Conservation (phyloP, 2,329 filamentous ascomycete species). For the Cercospora zeina region DNA sequence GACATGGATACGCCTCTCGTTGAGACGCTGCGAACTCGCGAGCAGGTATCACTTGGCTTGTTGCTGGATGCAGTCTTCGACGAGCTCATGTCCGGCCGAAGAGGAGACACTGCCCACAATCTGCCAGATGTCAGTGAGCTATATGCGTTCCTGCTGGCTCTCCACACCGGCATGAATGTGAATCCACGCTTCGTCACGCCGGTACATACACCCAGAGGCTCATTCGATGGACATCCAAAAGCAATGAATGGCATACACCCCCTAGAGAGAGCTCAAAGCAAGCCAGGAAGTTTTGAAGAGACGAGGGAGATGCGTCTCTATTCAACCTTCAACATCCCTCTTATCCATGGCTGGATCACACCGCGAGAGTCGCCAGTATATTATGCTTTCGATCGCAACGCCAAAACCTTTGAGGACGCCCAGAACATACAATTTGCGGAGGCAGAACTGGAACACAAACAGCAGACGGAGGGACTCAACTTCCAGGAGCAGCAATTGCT, state of each 20-base stretch:
- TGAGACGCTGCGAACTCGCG: conserved; percentile 73
- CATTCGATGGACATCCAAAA: conserved; percentile 31
- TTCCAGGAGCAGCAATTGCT: conserved; percentile 75
- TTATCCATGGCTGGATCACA: conserved; percentile 93
- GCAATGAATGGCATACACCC: conserved; percentile 43
- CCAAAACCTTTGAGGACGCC: conserved; percentile 85
- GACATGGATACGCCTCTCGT: conserved; percentile 69
- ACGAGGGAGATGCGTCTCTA: conserved; percentile 90
- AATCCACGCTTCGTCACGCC: conserved; percentile 80
- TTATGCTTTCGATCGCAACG: conserved; percentile 69
- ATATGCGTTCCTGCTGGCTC: conserved; percentile 79
- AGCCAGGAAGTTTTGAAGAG: conserved; percentile 77
- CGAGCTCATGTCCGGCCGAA: conserved; percentile 78
- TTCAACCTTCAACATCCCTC: conserved; percentile 79
- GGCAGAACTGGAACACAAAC: conserved; percentile 81
- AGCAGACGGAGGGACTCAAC: conserved; percentile 64
- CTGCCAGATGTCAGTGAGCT: conserved; percentile 86
- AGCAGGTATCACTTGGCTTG: conserved; percentile 83
- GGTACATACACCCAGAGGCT: conserved; percentile 29
- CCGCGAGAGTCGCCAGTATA: conserved; percentile 65
- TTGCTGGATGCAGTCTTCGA: conserved; percentile 89
- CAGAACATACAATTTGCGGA: conserved; percentile 86
- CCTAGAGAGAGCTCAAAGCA: conserved; percentile 46
- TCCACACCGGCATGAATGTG: conserved; percentile 97
- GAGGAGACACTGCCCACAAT: conserved; percentile 62